phyloP scores from a whole-genome alignment of 2,329 filamentous ascomycete genomes.

The Alternaria infectoria region DNA sequence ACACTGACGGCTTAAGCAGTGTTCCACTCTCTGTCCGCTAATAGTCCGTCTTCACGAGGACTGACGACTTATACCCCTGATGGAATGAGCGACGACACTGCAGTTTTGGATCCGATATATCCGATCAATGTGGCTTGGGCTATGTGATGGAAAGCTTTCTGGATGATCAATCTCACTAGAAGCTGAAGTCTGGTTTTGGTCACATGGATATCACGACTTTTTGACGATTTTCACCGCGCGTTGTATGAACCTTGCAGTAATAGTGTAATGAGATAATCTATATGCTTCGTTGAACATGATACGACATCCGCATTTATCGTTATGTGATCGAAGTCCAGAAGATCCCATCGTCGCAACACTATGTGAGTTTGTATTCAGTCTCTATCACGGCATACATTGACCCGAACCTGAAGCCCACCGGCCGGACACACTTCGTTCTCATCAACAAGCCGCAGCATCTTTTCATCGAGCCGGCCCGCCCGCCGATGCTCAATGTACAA shows the following conservation, averaged over 20 bases:
- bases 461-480: neutral
- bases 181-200: conserved; percentile 2
- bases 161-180: neutral
- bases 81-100: conserved; percentile 25
- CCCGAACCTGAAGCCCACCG: neutral
- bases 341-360: neutral
- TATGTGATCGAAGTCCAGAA: neutral
- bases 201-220: conserved; percentile 5
- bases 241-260: conserved; percentile 7
- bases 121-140: conserved; percentile 12
- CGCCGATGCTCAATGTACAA: neutral
- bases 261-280: conserved; percentile 16
- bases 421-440: neutral
- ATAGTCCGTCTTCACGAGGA: conserved; percentile 28
- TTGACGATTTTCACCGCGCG: conserved; percentile 18
- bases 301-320: neutral
- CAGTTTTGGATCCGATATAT: conserved; percentile 4
- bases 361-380: neutral
- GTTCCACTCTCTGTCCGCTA: conserved; percentile 27
- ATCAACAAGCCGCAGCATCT: neutral
- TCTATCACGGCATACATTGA: neutral
- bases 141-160: conserved; percentile 13
- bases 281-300: neutral
- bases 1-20: conserved; percentile 28
- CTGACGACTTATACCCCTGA: conserved; percentile 45